A percentile compares a stretch with the other conserved stretches of the same genome.
These are phyloP conservation scores for Agaricus subrufescens DNA, from an alignment of 768 basidiomycete genomes.

Conservation along the genomic window DNA sequence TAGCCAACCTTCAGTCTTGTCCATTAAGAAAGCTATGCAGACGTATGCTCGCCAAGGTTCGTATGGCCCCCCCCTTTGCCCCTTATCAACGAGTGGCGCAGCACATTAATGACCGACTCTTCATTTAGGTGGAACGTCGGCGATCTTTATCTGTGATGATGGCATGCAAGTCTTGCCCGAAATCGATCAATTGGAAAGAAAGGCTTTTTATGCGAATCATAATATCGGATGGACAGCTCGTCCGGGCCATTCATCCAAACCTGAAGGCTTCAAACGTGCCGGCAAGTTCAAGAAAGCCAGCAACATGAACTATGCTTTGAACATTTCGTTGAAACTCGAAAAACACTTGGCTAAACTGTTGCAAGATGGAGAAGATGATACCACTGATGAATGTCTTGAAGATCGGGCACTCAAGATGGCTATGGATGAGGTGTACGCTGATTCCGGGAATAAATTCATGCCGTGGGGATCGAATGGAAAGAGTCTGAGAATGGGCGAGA, in stretches of 20 bases:
- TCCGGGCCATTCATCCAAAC: conserved; percentile 63
- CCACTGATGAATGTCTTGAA: conserved; percentile 51
- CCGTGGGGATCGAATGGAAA: conserved; percentile 78
- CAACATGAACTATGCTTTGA: conserved; percentile 75
- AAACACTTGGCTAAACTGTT: conserved; percentile 44
- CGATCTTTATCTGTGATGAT: conserved; percentile 82
- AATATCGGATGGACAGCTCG: conserved; percentile 77
- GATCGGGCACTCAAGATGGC: conserved; percentile 72
- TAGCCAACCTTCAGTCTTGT: conserved; percentile 70
- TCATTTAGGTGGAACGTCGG: conserved; percentile 52
- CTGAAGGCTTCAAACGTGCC: conserved; percentile 88
- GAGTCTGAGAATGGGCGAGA: conserved; percentile 68
- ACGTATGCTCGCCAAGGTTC: conserved; percentile 79
- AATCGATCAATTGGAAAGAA: conserved; percentile 57
- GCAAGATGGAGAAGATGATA: conserved; percentile 35
- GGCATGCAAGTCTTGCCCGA: conserved; percentile 69
- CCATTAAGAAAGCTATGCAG: conserved; percentile 81
- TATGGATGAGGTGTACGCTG: conserved; percentile 64
- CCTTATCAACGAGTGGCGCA: neutral
- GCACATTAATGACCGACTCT: neutral
- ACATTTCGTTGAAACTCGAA: conserved; percentile 59
- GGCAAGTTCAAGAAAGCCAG: conserved; percentile 87
- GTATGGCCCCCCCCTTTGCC: neutral
- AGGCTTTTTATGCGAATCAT: conserved; percentile 75
- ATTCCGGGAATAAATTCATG: conserved; percentile 46